Percentiles rank a stretch among this genome's conserved stretches.
phyloP scores from a whole-genome alignment of 1,284 basidiomycete genomes.

The Afroboletus lepidellus region DNA sequence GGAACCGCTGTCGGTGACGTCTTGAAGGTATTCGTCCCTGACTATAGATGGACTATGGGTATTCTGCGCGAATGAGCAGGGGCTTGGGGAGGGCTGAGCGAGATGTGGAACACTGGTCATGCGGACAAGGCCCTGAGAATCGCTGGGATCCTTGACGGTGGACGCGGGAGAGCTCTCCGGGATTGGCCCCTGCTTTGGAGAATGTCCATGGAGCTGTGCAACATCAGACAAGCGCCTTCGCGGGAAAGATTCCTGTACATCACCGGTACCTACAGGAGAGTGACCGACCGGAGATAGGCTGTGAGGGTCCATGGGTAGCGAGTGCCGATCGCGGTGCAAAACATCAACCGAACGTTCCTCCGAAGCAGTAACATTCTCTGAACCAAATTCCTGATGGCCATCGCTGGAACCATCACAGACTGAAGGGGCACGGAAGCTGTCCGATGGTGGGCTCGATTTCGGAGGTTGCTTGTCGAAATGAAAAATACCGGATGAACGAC shows the following conservation, averaged over 20 bases:
- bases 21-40: background rate
- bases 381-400: too few relatives aligned
- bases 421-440: background rate
- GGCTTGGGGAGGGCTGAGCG: background rate
- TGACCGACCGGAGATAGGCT: background rate
- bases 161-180: background rate
- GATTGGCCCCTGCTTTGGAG: background rate
- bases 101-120: background rate
- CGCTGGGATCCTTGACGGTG: background rate
- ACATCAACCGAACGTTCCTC: background rate
- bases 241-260: background rate
- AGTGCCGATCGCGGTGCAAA: background rate
- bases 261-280: background rate
- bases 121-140: background rate
- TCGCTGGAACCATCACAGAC: background rate
- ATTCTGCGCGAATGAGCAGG: background rate
- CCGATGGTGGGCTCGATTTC: background rate
- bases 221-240: background rate
- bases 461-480: background rate
- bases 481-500: background rate
- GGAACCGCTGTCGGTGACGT: background rate
- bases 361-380: background rate
- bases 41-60: background rate
- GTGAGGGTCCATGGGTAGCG: background rate
- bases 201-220: background rate